A percentile compares a stretch with the other conserved stretches of the same genome.
These are phyloP conservation scores for Quercus mongolica DNA, from an alignment of 306 rosid genomes.

Conservation along the genomic window DNA sequence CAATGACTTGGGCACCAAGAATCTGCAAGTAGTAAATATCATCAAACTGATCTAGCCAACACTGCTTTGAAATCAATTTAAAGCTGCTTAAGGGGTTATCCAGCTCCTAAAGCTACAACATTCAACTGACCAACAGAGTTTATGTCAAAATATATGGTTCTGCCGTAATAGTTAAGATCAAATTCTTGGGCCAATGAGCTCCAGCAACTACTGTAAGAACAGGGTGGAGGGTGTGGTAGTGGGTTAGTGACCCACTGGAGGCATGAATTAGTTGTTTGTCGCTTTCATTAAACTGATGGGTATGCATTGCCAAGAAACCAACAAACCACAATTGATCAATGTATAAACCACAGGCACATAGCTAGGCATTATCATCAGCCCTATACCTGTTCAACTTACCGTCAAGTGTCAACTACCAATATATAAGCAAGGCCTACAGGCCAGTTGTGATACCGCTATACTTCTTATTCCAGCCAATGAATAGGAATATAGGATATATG, in stretches of 20 bases:
- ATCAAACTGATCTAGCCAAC: conserved; percentile 15
- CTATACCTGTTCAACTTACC: no score
- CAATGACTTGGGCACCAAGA: conserved; percentile 67
- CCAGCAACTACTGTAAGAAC: background rate
- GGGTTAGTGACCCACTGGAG: background rate
- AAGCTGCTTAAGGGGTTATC: conserved; percentile 6
- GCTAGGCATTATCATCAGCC: no score
- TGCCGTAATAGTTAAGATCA: background rate
- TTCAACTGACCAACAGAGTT: background rate
- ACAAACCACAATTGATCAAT: no score
- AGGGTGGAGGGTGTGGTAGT: background rate
- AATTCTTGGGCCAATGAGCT: background rate
- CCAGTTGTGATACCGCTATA: no score
- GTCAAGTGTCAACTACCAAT: no score
- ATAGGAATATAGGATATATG: no score
- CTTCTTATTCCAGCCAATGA: no score
- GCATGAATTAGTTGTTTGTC: no score
- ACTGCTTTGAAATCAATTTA: background rate
- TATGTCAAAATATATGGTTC: background rate
- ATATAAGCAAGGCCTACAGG: no score
- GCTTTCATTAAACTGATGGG: no score
- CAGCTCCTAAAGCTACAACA: conserved; percentile 4
- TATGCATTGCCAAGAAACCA: no score
- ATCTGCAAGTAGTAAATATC: conserved; percentile 39
- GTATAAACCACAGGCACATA: no score